Base-by-base conservation (phyloP, 495 filamentous ascomycete species). In the Penicillium bovifimosum region DNA sequence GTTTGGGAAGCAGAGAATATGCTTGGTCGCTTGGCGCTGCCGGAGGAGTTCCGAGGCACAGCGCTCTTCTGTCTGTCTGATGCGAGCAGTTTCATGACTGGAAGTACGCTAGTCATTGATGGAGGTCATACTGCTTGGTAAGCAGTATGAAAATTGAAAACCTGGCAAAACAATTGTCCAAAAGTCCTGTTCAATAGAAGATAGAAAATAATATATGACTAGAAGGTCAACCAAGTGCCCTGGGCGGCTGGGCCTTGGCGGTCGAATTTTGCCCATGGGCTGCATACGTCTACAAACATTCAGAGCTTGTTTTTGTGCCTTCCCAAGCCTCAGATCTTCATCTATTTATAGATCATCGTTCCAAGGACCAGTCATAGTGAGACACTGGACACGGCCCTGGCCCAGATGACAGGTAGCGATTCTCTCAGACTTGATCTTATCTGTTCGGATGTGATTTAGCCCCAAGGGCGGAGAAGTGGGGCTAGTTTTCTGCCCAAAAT, bases 71-170 rank as follows among this genome's bases (percentile, higher is more conserved):
- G 84, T 56, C 64, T 86, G 14, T 84, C 82, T 53, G 76, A 82
- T 62, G 84, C 83, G 11, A 84, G 79, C 54, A 83, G 80, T 45
- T 88, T 86, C 59, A 88, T 88, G 85, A 86, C 84, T 0, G 84
- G 84, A 0, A 77, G 68, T 14, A 79, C 82, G 38, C 50, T 86
- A 44, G 59, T 83, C 9, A 79, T 85, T 49, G 82, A 85, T 56
- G 83, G 83, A 35, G 83, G 83, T 2, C 81, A 85, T 59, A 84
- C 80, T 35, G 76, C 76, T n/a, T 79, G 76, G 76, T 77, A 63
- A 65, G 17, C 1, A 16, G 26, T 26, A 24, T 18, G 7, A 41
- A 27, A 41, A 24, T 17, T 41, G n/a, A n/a, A n/a, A n/a, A 6
- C 18, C 28, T 34, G 38, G n/a, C 0, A 31, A 17, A 18, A 20